These are phyloP conservation scores for Catharanthus roseus DNA, from an alignment of 257 asterid species.

Conservation along the genomic window DNA sequence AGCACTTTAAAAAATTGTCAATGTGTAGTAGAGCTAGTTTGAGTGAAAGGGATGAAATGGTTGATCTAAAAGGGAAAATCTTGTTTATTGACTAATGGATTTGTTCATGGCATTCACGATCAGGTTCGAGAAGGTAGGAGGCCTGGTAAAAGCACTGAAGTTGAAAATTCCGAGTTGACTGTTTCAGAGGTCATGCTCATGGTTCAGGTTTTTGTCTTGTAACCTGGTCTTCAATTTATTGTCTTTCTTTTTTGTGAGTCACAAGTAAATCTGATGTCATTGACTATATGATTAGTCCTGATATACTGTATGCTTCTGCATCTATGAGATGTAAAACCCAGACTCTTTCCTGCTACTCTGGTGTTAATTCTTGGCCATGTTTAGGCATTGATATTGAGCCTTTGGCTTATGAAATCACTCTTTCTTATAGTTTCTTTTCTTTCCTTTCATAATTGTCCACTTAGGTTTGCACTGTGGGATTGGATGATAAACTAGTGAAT, in stretches of 20 bases:
- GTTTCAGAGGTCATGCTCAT: conserved; percentile 86
- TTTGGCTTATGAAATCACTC: background rate
- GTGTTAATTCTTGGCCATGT: background rate
- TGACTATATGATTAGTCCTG: background rate
- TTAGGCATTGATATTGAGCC: background rate
- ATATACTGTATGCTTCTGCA: background rate
- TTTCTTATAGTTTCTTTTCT: background rate
- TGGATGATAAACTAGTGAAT: conserved; percentile 52
- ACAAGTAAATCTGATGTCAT: background rate
- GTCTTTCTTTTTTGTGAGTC: background rate
- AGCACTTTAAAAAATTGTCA: background rate
- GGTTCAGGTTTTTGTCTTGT: conserved; percentile 63
- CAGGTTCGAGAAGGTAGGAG: conserved; percentile 96
- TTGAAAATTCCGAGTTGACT: conserved; percentile 37
- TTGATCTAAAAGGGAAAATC: conserved; percentile 2
- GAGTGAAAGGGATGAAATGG: background rate
- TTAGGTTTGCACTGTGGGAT: conserved; percentile 63
- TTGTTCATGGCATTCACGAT: conserved; percentile 13
- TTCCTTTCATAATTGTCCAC: conserved; percentile 4
- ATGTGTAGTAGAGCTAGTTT: background rate
- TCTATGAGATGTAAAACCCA: background rate
- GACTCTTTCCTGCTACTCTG: background rate
- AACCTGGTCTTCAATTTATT: conserved; percentile 9
- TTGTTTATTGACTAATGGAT: conserved; percentile 14
- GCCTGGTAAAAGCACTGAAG: conserved; percentile 36